Evolutionary conservation across 768 basidiomycete genomes (phyloP).

Genomic region (Tremella yokohamensis): DNA sequence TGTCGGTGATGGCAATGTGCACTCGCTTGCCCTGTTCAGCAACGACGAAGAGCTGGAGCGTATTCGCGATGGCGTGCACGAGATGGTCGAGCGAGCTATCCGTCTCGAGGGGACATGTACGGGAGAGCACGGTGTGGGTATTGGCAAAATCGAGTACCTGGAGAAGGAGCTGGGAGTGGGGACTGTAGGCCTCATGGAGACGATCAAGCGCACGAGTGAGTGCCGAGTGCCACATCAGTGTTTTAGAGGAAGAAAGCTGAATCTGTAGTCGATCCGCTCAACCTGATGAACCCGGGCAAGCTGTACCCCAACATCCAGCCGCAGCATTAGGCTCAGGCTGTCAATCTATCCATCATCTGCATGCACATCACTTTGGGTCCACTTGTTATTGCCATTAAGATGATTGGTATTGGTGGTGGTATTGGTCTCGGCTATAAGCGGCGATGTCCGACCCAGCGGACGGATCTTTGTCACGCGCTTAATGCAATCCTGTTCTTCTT

Average conservation of each 20-base stretch:
- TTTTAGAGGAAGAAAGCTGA: not conserved
- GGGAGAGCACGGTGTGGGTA: slow-evolving; percentile 76
- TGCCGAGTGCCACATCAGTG: not conserved
- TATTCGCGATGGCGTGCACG: slow-evolving; percentile 47
- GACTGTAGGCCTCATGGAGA: slow-evolving; percentile 79
- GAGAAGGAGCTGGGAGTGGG: slow-evolving; percentile 74
- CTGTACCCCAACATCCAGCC: slow-evolving; percentile 48
- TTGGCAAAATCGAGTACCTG: slow-evolving; percentile 82
- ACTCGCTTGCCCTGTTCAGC: slow-evolving; percentile 51
- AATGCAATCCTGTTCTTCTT: too few species aligned
- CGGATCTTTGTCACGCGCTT: too few species aligned
- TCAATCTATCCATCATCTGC: too few species aligned
- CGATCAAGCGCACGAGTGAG: slow-evolving; percentile 63
- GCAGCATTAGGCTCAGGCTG: too few species aligned
- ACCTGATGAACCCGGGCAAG: slow-evolving; percentile 86
- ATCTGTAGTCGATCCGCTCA: slow-evolving; percentile 62
- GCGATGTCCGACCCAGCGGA: too few species aligned
- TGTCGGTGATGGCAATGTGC: slow-evolving; percentile 53
- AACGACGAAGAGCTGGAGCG: slow-evolving; percentile 39
- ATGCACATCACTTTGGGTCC: too few species aligned
- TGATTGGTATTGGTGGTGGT: too few species aligned
- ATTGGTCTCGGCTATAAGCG: too few species aligned
- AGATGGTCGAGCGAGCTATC: slow-evolving; percentile 53
- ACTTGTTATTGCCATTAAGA: too few species aligned
- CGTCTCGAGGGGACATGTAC: slow-evolving; percentile 54